Evolutionary conservation across 2,329 filamentous ascomycete species (phyloP).

Genomic region (Verticillium dahliae): DNA sequence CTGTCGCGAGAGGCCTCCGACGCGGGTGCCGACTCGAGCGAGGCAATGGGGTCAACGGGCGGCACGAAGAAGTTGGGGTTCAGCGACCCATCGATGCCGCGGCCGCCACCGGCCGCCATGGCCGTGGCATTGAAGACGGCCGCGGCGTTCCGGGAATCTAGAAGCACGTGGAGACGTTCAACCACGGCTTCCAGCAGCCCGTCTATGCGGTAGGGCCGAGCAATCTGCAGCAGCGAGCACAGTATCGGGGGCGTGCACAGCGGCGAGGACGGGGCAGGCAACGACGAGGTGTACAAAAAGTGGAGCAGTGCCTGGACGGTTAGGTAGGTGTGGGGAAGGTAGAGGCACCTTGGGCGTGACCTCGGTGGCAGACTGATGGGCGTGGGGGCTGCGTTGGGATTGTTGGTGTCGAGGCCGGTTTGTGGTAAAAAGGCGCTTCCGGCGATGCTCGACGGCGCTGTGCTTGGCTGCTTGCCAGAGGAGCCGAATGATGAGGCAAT

Average conservation of each 20-base stretch:
- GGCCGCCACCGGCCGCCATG: conserved; percentile 92
- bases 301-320: conserved; percentile 87
- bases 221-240: conserved; percentile 89
- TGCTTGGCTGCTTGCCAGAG: conserved; percentile 33
- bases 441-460: conserved; percentile 36
- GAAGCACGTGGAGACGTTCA: conserved; percentile 78
- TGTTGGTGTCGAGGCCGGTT: conserved; percentile 34
- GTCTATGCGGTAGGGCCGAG: conserved; percentile 87
- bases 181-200: conserved; percentile 89
- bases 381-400: conserved; percentile 50
- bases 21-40: conserved; percentile 12
- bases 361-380: conserved; percentile 50
- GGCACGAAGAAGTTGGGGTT: conserved; percentile 58
- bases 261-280: conserved; percentile 68
- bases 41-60: conserved; percentile 34
- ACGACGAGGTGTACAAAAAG: conserved; percentile 86
- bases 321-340: conserved; percentile 84
- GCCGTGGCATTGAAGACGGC: conserved; percentile 97
- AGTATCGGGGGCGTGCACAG: conserved; percentile 92
- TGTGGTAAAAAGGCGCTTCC: conserved; percentile 2
- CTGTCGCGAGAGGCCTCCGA: conserved; percentile 8
- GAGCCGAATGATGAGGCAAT: conserved; percentile 31
- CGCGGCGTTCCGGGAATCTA: conserved; percentile 90
- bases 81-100: conserved; percentile 64
- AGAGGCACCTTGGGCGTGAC: conserved; percentile 76